These are phyloP conservation scores for Pisolithus microcarpus DNA, from an alignment of 768 basidiomycete genomes.

Conservation along the genomic window DNA sequence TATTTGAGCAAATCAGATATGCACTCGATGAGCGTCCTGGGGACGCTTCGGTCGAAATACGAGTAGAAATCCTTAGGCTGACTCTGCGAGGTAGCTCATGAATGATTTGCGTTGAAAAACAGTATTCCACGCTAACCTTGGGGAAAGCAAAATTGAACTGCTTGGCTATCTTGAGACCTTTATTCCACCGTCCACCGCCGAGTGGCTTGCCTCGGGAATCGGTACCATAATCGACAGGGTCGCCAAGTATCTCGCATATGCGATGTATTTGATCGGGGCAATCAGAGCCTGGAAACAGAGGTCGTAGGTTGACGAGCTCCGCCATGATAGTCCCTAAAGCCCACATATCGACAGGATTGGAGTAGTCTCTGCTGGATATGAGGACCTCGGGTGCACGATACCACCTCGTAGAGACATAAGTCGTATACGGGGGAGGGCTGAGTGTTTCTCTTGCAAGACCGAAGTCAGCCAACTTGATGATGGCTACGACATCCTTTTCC, in stretches of 20 bases:
- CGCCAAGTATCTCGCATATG: conserved; percentile 91
- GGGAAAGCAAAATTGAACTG: conserved; percentile 82
- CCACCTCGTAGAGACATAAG: conserved; percentile 99
- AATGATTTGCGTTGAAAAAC: neutral
- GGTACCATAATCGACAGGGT: conserved; percentile 78
- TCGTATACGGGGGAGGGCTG: conserved; percentile 90
- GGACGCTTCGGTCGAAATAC: conserved; percentile 74
- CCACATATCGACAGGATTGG: conserved; percentile 99
- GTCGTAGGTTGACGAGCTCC: conserved; percentile 89
- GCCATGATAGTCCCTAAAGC: conserved; percentile 98
- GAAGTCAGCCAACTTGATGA: conserved; percentile 98
- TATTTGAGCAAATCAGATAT: conserved; percentile 89
- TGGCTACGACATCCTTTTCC: conserved; percentile 92
- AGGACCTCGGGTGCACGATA: conserved; percentile 98
- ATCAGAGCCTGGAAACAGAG: conserved; percentile 89
- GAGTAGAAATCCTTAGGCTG: conserved; percentile 59
- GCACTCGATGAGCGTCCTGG: conserved; percentile 79
- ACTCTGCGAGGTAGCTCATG: conserved; percentile 35
- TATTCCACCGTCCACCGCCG: conserved; percentile 86
- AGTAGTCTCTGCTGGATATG: conserved; percentile 86
- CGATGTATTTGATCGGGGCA: conserved; percentile 88
- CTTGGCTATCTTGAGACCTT: conserved; percentile 82
- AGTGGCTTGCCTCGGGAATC: conserved; percentile 60
- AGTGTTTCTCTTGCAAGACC: conserved; percentile 88
- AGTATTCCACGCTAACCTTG: conserved; percentile 40